Evolutionary conservation across 176 grass and related monocot species (phyloP).

Genomic region (Lolium rigidum): DNA sequence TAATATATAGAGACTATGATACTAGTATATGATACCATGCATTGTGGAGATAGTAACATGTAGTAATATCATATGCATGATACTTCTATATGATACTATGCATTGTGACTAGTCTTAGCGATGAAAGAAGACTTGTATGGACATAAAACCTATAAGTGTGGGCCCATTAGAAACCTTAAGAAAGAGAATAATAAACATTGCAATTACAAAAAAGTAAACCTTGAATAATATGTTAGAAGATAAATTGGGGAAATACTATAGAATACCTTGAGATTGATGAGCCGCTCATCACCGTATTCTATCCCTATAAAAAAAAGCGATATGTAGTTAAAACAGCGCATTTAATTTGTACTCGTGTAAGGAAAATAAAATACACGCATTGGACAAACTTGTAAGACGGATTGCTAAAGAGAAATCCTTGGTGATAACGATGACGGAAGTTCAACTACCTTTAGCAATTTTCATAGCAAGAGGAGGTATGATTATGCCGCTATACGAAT

Average conservation of each 20-base stretch:
- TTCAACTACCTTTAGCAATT: conserved; percentile 54
- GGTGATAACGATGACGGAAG: neutral
- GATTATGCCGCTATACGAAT: conserved; percentile 71
- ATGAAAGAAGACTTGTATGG: neutral
- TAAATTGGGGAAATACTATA: neutral
- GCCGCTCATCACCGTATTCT: conserved; percentile 13
- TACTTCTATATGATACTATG: too few species aligned
- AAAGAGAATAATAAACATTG: neutral
- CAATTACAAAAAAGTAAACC: neutral
- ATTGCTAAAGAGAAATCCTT: neutral
- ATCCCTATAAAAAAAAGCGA: conserved; percentile 2
- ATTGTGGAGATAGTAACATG: too few species aligned
- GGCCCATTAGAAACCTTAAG: neutral
- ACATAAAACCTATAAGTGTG: neutral
- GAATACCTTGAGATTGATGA: conserved; percentile 30
- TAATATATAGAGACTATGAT: too few species aligned
- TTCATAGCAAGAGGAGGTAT: conserved; percentile 56
- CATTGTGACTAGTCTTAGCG: too few species aligned
- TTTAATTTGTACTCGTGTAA: neutral
- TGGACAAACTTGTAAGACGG: neutral
- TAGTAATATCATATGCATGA: too few species aligned
- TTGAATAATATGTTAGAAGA: neutral
- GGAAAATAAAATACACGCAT: neutral
- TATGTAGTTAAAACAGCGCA: neutral
- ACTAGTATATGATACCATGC: too few species aligned